Conservation (phyloP, 768 basidiomycete species). For the Cystobasidium tubakii region DNA sequence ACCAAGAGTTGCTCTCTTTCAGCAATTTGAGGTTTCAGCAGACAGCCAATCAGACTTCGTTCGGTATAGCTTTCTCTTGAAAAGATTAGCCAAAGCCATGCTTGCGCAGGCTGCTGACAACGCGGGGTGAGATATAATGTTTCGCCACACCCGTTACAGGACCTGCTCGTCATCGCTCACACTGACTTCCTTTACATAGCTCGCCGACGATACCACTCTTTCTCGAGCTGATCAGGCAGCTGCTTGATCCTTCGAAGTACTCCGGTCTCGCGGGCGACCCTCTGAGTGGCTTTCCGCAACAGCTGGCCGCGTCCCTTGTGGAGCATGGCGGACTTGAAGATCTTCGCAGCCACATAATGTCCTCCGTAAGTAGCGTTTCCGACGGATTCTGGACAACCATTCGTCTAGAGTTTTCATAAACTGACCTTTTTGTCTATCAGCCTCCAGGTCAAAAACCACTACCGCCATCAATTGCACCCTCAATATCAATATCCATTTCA, state of each 20-base stretch:
- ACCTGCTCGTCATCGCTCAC: conserved; percentile 1
- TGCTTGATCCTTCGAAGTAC: conserved; percentile 35
- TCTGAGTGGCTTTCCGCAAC: not conserved
- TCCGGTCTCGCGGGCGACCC: not conserved
- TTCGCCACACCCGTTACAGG: not conserved
- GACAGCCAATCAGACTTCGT: not conserved
- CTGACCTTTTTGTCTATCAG: not conserved
- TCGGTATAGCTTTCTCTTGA: not conserved
- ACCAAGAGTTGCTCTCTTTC: conserved; percentile 20
- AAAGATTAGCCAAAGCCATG: not conserved
- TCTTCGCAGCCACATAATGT: conserved; percentile 26
- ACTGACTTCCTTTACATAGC: not conserved
- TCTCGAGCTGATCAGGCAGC: conserved; percentile 35
- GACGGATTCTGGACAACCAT: not conserved
- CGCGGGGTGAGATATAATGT: not conserved
- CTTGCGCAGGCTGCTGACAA: conserved; percentile 11
- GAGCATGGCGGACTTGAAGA: conserved; percentile 6
- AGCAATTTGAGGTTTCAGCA: not conserved
- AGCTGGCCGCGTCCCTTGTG: conserved; percentile 27
- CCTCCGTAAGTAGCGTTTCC: conserved; percentile 12
- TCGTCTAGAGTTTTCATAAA: not conserved
- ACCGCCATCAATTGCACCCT: not conserved
- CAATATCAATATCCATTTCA: conserved; percentile 26
- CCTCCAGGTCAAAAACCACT: conserved; percentile 11
- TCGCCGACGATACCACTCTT: conserved; percentile 33